phyloP scores from a whole-genome alignment of 495 filamentous ascomycete species.

The Talaromyces proteolyticus region DNA sequence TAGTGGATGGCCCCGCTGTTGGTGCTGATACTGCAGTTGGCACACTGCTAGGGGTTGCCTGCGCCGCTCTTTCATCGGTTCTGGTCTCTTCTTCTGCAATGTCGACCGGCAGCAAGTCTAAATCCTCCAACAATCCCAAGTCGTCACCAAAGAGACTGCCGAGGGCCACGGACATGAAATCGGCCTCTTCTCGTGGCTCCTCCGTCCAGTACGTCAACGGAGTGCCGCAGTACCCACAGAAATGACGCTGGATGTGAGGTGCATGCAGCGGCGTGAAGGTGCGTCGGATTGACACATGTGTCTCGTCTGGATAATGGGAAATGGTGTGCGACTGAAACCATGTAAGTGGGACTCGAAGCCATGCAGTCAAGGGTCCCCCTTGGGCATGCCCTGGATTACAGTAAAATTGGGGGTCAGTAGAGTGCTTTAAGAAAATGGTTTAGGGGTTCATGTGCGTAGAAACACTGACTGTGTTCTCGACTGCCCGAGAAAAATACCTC shows the following conservation, averaged over 20 bases:
- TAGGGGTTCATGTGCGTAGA: neutral
- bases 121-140: conserved; percentile 59
- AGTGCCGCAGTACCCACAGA: conserved; percentile 89
- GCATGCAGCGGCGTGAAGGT: conserved; percentile 58
- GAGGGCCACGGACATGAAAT: conserved; percentile 70
- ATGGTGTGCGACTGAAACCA: conserved; percentile 69
- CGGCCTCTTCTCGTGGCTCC: conserved; percentile 55
- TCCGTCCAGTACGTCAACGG: conserved; percentile 78
- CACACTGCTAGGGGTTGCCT: conserved; percentile 12
- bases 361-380: conserved; percentile 65
- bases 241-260: conserved; percentile 59
- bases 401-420: neutral
- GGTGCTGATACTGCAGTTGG: conserved; percentile 7
- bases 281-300: conserved; percentile 62
- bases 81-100: conserved; percentile 26
- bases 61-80: neutral
- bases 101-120: conserved; percentile 55
- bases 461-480: conserved; percentile 55
- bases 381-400: conserved; percentile 51
- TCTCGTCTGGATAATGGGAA: conserved; percentile 74
- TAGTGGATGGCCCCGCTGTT: conserved; percentile 9
- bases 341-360: conserved; percentile 71
- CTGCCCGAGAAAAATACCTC: conserved; percentile 66
- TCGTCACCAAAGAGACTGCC: conserved; percentile 63
- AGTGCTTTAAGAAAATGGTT: neutral